Evolutionary conservation across 1,139 yeast genomes (phyloP), one percentile per base, ranked within the genome.

Genomic region (Zygosaccharomyces sapae): DNA sequence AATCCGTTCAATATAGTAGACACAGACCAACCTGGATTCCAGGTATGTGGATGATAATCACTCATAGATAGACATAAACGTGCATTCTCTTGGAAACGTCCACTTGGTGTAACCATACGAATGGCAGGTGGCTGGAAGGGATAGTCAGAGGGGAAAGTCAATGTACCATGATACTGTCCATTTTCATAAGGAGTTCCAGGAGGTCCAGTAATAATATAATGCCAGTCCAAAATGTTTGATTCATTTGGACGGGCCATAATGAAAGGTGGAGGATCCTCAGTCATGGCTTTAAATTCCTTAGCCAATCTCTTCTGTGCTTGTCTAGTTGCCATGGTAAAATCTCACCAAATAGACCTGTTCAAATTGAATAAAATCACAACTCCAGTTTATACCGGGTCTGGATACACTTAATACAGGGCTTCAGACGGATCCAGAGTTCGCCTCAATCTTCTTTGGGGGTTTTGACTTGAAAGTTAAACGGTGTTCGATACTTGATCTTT

Each of bases 11-110:
- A 72, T 19, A 89, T 89, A 0, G 96, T 87, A 24, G 87, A 74
- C 18, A 89, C 96, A 47, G 88, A 81, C 97, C 97, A 89, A 3
- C 95, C 88, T 1, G 97, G 96, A 65, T 89, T 88, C 97, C 97
- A 89, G 0, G 86, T 72, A 64, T 87, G 92, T 6, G 96, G 97
- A 59, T 90, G 97, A 66, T 81, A 89, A 65, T 90, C 97, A 58
- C 92, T 83, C 82, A 90, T 89, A 37, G 89, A 81, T 43, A 90
- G 71, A 69, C 97, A 90, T 41, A 90, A 74, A 41, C 96, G 72
- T 5, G 88, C 79, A 62, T 86, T 85, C 45, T 88, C 79, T 53
- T 81, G 79, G 65, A 90, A 86, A 39, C 95, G 72, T 3, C 88
- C 87, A 53, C 81, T 84, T 3, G 97, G 97, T 0, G 97, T 90